Percentiles rank a stretch among this genome's conserved stretches.
phyloP scores from a whole-genome alignment of 1,284 basidiomycete genomes.

The Lignosus rhinocerotis region DNA sequence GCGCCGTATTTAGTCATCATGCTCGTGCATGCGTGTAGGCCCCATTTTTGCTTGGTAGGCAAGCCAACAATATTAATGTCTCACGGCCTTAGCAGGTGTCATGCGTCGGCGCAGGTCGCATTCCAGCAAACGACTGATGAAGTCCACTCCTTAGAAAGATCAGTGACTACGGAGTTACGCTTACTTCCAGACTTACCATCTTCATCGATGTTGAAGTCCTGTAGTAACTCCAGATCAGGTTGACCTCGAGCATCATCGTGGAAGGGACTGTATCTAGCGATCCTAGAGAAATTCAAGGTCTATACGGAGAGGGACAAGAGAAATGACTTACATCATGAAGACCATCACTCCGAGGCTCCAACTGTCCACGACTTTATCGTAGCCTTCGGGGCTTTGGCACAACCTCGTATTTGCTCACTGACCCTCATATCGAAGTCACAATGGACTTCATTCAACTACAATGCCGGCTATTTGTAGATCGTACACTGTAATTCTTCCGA shows the following conservation, averaged over 20 bases:
- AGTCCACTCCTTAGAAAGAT: neutral
- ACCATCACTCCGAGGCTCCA: constrained; percentile 11
- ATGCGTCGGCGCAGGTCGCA: neutral
- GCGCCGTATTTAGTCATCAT: neutral
- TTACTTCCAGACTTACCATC: neutral
- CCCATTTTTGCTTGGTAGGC: neutral
- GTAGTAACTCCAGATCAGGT: neutral
- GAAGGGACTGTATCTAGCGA: neutral
- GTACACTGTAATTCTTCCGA: constrained; percentile 73
- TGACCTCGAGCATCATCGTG: neutral
- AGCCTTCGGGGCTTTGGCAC: neutral
- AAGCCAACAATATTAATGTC: constrained; percentile 4
- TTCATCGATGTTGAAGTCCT: constrained; percentile 2
- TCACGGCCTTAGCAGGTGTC: constrained; percentile 1
- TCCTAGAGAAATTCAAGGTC: neutral
- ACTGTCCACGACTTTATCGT: constrained; percentile 7
- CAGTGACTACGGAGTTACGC: no score
- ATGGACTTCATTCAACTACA: neutral
- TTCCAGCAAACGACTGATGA: constrained; percentile 4
- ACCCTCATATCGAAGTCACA: neutral
- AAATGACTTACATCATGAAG: constrained; percentile 1
- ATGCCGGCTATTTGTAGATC: constrained; percentile 43
- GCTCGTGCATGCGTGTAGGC: neutral
- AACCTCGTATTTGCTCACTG: neutral
- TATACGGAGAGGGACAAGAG: neutral